Evolutionary conservation across 176 grass and related monocot species (phyloP).

Genomic region (Pontederia paniculata): DNA sequence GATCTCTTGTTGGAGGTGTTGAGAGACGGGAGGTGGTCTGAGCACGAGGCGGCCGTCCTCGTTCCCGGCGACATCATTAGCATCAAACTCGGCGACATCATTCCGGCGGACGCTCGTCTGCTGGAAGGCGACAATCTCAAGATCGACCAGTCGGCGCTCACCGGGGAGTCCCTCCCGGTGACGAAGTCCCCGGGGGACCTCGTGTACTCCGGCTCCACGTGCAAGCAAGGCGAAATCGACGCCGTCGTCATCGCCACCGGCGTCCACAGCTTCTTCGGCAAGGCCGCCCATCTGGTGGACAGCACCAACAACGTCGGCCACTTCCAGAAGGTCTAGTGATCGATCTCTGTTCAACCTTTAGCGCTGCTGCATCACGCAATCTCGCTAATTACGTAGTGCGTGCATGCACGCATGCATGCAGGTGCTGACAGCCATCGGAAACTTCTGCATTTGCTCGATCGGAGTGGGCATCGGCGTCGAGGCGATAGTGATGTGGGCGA

Average conservation of each 20-base stretch:
- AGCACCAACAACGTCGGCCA: slow-evolving; percentile 15
- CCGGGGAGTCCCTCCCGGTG: slow-evolving; percentile 7
- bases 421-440: slow-evolving; percentile 7
- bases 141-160: slow-evolving; percentile 11
- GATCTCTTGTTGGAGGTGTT: background rate
- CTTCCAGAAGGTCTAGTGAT: slow-evolving; percentile 1
- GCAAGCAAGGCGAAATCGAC: slow-evolving; percentile 15
- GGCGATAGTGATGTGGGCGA: slow-evolving; percentile 3
- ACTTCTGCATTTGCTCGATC: slow-evolving; percentile 15
- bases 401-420: too few species aligned
- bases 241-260: slow-evolving; percentile 11
- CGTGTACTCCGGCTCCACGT: slow-evolving; percentile 9
- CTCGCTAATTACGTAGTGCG: too few species aligned
- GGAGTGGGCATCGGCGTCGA: background rate
- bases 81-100: slow-evolving; percentile 12
- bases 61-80: slow-evolving; percentile 17
- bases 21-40: slow-evolving; percentile 6
- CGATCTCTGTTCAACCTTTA: too few species aligned
- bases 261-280: slow-evolving; percentile 9
- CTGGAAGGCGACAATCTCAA: slow-evolving; percentile 6
- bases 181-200: background rate
- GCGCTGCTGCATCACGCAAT: too few species aligned
- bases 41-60: slow-evolving; percentile 4
- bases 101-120: slow-evolving; percentile 4
- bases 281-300: slow-evolving; percentile 6